Evolutionary conservation across 441 rosid species (phyloP).

Genomic region (Erodium chrysanthum): DNA sequence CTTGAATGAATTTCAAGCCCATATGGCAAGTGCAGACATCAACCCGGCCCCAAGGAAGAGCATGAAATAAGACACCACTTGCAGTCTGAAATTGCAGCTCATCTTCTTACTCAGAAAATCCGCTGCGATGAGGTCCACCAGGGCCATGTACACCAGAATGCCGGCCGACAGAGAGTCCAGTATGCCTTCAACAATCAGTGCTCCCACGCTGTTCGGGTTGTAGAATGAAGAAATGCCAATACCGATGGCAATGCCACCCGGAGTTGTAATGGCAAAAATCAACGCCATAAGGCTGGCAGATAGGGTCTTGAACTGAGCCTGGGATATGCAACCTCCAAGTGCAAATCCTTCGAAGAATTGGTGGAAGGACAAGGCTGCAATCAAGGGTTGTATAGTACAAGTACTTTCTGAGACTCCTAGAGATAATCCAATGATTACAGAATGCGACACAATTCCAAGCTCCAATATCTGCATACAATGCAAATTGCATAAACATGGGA

Average conservation of each 20-base stretch:
- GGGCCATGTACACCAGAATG: constrained; percentile 77
- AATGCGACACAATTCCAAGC: constrained; percentile 71
- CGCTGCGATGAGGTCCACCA: constrained; percentile 68
- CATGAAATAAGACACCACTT: constrained; percentile 52
- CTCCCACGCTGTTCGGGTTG: constrained; percentile 31
- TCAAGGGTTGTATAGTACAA: constrained; percentile 76
- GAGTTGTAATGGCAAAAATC: constrained; percentile 69
- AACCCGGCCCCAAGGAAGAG: constrained; percentile 73
- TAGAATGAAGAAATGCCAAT: constrained; percentile 36
- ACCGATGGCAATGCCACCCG: constrained; percentile 61
- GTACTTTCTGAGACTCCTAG: constrained; percentile 82
- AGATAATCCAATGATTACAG: constrained; percentile 74
- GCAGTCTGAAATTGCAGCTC: constrained; percentile 67
- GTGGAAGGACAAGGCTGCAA: constrained; percentile 77
- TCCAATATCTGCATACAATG: constrained; percentile 43
- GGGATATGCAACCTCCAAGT: constrained; percentile 85
- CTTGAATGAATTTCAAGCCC: constrained; percentile 34
- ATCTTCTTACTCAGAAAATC: constrained; percentile 73
- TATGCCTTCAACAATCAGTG: constrained; percentile 61
- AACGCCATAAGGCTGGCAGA: constrained; percentile 66
- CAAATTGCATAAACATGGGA: background rate
- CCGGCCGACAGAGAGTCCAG: constrained; percentile 78
- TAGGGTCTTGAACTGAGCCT: constrained; percentile 49
- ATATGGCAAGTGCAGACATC: constrained; percentile 73
- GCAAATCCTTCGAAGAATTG: constrained; percentile 97